Evolutionary conservation across 2,329 filamentous ascomycete genomes (phyloP).

Genomic region (Arthrobotrys entomopaga): DNA sequence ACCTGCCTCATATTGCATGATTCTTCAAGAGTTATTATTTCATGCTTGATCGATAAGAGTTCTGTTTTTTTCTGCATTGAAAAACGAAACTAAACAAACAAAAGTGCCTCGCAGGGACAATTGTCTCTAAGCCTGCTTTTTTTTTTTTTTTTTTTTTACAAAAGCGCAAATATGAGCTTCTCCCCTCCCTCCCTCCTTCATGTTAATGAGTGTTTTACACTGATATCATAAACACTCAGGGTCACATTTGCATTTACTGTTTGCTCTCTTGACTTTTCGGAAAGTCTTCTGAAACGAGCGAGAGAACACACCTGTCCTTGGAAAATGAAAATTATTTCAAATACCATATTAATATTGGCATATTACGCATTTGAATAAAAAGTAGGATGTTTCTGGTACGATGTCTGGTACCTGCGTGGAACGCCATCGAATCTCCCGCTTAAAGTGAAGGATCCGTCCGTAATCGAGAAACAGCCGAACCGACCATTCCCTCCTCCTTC

Average conservation of each 20-base stretch:
- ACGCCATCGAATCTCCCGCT: neutral
- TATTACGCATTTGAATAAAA: constrained; percentile 8
- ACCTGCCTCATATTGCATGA: constrained; percentile 13
- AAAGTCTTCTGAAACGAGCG: constrained; percentile 35
- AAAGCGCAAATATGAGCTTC: constrained; percentile 33
- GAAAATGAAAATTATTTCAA: too few species aligned
- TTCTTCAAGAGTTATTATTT: neutral
- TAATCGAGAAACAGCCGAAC: neutral
- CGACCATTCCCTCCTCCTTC: too few species aligned
- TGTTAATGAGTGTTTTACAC: constrained; percentile 15
- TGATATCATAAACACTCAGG: neutral
- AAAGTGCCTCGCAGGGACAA: constrained; percentile 9
- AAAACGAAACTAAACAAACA: too few species aligned
- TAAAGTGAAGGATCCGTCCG: constrained; percentile 34
- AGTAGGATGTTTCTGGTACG: too few species aligned
- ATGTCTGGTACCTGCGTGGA: constrained; percentile 21
- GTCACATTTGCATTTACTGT: neutral
- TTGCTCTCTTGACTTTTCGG: constrained; percentile 7
- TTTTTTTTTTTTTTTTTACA: constrained; percentile 9
- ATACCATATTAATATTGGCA: constrained; percentile 31
- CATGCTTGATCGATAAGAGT: constrained; percentile 6
- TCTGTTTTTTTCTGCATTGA: neutral
- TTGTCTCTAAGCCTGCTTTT: neutral
- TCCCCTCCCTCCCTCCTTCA: constrained; percentile 16
- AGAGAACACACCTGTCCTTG: neutral